Conservation (phyloP, 441 rosid species). For the Corymbia calophylla region DNA sequence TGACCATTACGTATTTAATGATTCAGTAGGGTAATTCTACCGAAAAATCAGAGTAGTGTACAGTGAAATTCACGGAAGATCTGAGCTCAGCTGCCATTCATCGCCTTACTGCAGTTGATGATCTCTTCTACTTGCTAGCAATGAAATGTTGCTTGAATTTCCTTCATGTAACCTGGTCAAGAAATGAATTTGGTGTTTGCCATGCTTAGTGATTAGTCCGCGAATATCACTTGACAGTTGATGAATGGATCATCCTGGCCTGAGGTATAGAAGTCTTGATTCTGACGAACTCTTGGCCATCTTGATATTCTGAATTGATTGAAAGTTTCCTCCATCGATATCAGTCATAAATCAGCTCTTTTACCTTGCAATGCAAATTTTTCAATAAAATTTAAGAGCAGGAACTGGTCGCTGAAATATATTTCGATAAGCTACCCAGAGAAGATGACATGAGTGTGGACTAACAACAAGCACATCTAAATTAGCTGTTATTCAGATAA, state of each 20-base stretch:
- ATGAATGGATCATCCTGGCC: background rate
- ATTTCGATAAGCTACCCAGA: background rate
- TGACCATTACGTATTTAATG: background rate
- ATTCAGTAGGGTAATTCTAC: background rate
- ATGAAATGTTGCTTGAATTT: background rate
- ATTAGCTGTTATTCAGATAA: background rate
- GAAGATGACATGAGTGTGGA: background rate
- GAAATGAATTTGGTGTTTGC: background rate
- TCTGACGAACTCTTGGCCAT: background rate
- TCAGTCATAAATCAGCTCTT: background rate
- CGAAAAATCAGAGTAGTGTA: background rate
- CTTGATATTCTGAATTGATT: background rate
- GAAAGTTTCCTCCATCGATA: background rate
- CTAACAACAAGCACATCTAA: background rate
- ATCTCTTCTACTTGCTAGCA: background rate
- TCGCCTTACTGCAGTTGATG: background rate
- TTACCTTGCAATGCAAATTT: background rate
- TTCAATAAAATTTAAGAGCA: background rate
- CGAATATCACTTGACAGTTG: background rate
- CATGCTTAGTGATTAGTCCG: background rate
- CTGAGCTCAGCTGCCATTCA: background rate
- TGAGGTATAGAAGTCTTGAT: no score
- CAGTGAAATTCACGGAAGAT: background rate
- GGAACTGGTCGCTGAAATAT: background rate
- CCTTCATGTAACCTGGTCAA: background rate